Conservation (phyloP, 352 stramenopile species). For the Saprolegnia parasitica region DNA sequence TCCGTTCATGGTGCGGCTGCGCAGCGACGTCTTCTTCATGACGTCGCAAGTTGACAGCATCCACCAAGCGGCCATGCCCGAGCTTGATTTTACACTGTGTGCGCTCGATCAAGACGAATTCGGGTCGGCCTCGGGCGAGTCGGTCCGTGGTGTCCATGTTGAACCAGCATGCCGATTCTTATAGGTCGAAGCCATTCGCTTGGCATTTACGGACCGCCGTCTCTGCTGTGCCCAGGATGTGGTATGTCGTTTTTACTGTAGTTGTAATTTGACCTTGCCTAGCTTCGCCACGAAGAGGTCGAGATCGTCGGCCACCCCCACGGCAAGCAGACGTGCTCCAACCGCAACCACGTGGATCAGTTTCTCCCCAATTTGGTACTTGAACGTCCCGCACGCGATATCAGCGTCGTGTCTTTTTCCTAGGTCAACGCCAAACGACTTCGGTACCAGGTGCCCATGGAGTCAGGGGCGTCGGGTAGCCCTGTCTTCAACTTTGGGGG, state of each 20-base stretch:
- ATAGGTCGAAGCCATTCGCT: slow-evolving; percentile 11
- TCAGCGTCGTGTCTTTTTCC: not conserved
- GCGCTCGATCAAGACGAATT: slow-evolving; percentile 12
- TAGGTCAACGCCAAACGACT: slow-evolving; percentile 23
- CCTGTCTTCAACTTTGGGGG: slow-evolving; percentile 17
- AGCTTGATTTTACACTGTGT: slow-evolving; percentile 15
- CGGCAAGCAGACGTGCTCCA: not conserved
- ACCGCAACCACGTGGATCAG: not conserved
- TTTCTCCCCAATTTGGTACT: slow-evolving; percentile 17
- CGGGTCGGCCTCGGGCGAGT: not conserved
- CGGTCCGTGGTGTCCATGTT: not conserved
- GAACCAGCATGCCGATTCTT: too few species aligned
- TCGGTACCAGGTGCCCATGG: not conserved
- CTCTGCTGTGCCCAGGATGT: slow-evolving; percentile 2
- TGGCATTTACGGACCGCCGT: slow-evolving; percentile 8
- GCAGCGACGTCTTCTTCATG: slow-evolving; percentile 22
- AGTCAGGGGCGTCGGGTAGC: not conserved
- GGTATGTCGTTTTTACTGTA: not conserved
- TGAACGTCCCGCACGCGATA: too few species aligned
- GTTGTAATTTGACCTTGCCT: not conserved
- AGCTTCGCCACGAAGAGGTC: slow-evolving; percentile 15
- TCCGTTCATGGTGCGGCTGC: slow-evolving; percentile 11
- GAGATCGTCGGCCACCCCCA: slow-evolving; percentile 20
- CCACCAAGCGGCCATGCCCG: slow-evolving; percentile 2
- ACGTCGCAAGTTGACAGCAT: not conserved